Evolutionary conservation across 768 basidiomycete genomes (phyloP), one percentile per base, ranked within the genome.

Genomic region (Clitopilus passeckerianus): DNA sequence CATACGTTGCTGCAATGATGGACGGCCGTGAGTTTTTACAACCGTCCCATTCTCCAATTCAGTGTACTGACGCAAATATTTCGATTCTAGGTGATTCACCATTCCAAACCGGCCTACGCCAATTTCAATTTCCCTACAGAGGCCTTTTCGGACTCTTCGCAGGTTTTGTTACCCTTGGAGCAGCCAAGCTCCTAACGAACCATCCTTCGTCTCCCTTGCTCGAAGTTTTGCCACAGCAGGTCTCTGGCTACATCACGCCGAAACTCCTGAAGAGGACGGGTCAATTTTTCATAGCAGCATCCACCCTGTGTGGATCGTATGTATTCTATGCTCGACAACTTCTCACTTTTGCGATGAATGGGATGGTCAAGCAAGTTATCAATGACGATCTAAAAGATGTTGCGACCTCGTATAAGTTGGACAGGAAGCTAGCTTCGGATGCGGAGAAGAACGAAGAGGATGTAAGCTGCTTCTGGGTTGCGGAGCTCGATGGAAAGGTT

Each of bases 391-490:
- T 50, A n/a, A 50, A 50, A 12, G 46, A 50, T 22, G 5, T 22
- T 10, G n/a, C 22, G 12, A n/a, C 20, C 1, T n/a, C 46, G 16
- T 50, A 50, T 18, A 50, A 23, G 22, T n/a, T 50, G 15, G 63
- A 58, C 7, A 58, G 66, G 57, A 61, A 65, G 7, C 68, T 66
- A 7, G 63, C 65, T 33, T 59, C 61, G 10, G 41, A 55, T 15
- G 56, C 57, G 1, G 44, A 46, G 18, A 56, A 60, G 20, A 52
- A 54, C 1, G 61, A 61, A 56, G 24, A 22, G 9, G 27, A 59
- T 16, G 62, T 27, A 1, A 44, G 60, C 16, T 63, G 61, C 6
- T 68, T 70, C 57, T 70, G 69, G 69, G 66, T 68, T 14, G 69
- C 65, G 16, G 67, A 70, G 46, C 43, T 54, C 5, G 50, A 50